Evolutionary conservation across 2,329 filamentous ascomycete species (phyloP).

Genomic region (Setomelanomma holmii): DNA sequence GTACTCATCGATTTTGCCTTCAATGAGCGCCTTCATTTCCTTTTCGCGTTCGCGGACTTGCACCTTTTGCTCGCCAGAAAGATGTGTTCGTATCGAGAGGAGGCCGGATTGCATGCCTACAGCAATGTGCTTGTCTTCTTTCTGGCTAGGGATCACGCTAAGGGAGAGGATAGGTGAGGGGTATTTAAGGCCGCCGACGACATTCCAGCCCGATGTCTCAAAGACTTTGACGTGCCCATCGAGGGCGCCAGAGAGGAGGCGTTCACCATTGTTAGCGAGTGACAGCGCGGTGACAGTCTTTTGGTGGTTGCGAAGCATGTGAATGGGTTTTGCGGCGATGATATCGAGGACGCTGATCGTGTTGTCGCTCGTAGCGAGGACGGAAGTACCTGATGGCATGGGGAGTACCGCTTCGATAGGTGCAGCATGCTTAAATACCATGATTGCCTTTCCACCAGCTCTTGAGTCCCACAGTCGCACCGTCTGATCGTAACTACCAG

Average conservation of each 20-base stretch:
- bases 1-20: conserved; percentile 78
- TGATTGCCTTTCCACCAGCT: conserved; percentile 69
- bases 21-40: conserved; percentile 82
- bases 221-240: conserved; percentile 98
- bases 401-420: conserved; percentile 89
- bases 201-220: conserved; percentile 92
- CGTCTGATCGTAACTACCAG: conserved; percentile 93
- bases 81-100: conserved; percentile 87
- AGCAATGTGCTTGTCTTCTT: conserved; percentile 88
- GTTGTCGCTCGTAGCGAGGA: conserved; percentile 85
- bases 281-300: conserved; percentile 94
- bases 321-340: conserved; percentile 85
- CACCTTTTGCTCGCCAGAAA: conserved; percentile 81
- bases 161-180: conserved; percentile 88
- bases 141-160: conserved; percentile 72
- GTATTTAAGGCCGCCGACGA: conserved; percentile 94
- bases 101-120: conserved; percentile 95
- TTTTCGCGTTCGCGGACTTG: conserved; percentile 78
- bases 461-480: conserved; percentile 94
- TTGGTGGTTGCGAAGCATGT: conserved; percentile 91
- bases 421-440: conserved; percentile 94
- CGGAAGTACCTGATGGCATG: conserved; percentile 82
- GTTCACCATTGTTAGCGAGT: conserved; percentile 78
- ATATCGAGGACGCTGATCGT: conserved; percentile 91
- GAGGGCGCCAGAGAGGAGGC: conserved; percentile 85